A percentile compares a stretch with the other conserved stretches of the same genome.
phyloP scores from a whole-genome alignment of 371 early-diverging fungal species.

The Mortierella polycephala region DNA sequence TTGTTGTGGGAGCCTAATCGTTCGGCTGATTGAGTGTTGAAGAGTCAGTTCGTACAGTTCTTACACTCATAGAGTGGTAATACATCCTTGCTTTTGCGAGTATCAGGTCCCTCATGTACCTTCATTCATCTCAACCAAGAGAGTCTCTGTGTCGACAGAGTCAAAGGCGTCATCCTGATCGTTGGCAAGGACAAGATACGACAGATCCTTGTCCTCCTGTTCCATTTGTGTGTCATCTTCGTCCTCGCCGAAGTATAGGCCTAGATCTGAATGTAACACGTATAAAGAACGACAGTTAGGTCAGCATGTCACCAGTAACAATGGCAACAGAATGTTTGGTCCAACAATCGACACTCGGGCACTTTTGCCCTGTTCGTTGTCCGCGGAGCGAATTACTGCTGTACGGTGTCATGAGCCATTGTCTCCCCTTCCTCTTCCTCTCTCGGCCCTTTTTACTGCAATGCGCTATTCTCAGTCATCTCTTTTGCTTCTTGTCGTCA shows the following conservation, averaged over 20 bases:
- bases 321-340: too few relatives aligned
- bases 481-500: too few relatives aligned
- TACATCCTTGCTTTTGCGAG: not conserved
- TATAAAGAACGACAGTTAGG: not conserved
- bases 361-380: too few relatives aligned
- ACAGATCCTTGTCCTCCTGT: slow-evolving; percentile 23
- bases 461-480: too few relatives aligned
- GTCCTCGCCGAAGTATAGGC: slow-evolving; percentile 28
- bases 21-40: not conserved
- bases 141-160: slow-evolving; percentile 17
- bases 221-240: slow-evolving; percentile 26
- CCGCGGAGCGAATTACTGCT: too few relatives aligned
- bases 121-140: slow-evolving; percentile 11
- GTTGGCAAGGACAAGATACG: slow-evolving; percentile 16
- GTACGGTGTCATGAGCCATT: too few relatives aligned
- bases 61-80: not conserved
- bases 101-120: slow-evolving; percentile 6
- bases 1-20: slow-evolving; percentile 5
- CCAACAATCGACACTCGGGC: too few relatives aligned
- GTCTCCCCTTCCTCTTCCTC: too few relatives aligned
- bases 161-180: slow-evolving; percentile 29
- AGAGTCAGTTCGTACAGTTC: too few relatives aligned
- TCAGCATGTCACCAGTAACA: slow-evolving; percentile 1
- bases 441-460: too few relatives aligned
- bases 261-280: slow-evolving; percentile 18